Conservation (phyloP, 1,139 yeast species). For the Pichiaceae sp. region DNA sequence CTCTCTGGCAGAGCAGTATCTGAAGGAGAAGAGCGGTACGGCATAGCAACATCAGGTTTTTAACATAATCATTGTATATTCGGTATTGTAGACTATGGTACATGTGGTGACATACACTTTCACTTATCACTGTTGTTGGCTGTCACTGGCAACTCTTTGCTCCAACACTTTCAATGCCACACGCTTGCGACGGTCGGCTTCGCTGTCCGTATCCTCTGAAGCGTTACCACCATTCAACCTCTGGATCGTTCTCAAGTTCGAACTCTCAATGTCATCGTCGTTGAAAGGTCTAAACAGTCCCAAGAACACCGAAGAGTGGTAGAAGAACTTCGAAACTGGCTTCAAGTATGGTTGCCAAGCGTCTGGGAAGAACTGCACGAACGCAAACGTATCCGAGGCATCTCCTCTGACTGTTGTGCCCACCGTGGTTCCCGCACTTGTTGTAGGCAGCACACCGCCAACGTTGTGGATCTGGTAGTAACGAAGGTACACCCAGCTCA, state of each 20-base stretch:
- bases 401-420: conserved; percentile 49
- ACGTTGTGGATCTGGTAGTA: conserved; percentile 49
- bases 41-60: neutral
- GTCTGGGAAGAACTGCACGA: conserved; percentile 75
- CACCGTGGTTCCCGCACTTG: conserved; percentile 3
- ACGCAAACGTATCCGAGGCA: conserved; percentile 82
- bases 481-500: conserved; percentile 69
- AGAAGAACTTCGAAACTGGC: conserved; percentile 45
- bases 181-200: conserved; percentile 80
- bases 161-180: conserved; percentile 79
- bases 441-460: conserved; percentile 18
- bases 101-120: too few species aligned
- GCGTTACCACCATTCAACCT: conserved; percentile 32
- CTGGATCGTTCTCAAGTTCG: conserved; percentile 58
- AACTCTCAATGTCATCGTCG: conserved; percentile 62
- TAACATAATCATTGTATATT: neutral
- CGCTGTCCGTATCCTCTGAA: conserved; percentile 14
- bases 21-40: conserved; percentile 14
- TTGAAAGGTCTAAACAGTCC: conserved; percentile 60
- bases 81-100: too few species aligned
- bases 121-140: too few species aligned
- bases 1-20: conserved; percentile 33
- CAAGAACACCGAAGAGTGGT: conserved; percentile 44
- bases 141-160: conserved; percentile 33
- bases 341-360: conserved; percentile 42